Conservation (phyloP, 805 yeast species). For the Candida xiaguanensis region DNA sequence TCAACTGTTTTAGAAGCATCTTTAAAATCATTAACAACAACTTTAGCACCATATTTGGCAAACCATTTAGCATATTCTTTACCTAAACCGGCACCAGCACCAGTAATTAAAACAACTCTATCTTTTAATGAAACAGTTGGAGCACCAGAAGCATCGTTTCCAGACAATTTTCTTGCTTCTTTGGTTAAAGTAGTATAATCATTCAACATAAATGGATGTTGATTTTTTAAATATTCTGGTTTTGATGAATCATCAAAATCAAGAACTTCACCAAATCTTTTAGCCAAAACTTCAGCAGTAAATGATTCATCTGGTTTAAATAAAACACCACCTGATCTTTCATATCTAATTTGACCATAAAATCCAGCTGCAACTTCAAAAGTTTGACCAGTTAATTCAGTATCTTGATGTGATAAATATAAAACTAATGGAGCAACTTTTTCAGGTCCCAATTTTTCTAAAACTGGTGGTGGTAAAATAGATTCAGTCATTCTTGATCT, state of each 20-base stretch:
- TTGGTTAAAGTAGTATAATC: slow-evolving; percentile 64
- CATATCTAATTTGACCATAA: slow-evolving; percentile 91
- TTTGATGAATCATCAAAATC: slow-evolving; percentile 59
- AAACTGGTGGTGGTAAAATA: slow-evolving; percentile 78
- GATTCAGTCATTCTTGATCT: slow-evolving; percentile 95
- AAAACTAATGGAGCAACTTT: slow-evolving; percentile 90
- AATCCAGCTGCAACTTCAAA: slow-evolving; percentile 95
- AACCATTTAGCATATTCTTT: slow-evolving; percentile 80
- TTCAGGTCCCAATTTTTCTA: slow-evolving; percentile 78
- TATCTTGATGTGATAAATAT: slow-evolving; percentile 65
- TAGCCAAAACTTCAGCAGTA: slow-evolving; percentile 81
- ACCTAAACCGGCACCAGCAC: slow-evolving; percentile 95
- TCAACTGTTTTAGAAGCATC: slow-evolving; percentile 72
- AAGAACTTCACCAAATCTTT: slow-evolving; percentile 58
- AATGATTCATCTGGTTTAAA: slow-evolving; percentile 74
- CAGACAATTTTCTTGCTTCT: slow-evolving; percentile 47
- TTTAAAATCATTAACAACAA: slow-evolving; percentile 85
- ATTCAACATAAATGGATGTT: slow-evolving; percentile 69
- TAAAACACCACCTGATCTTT: slow-evolving; percentile 81
- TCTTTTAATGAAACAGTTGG: slow-evolving; percentile 58
- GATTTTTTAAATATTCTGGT: slow-evolving; percentile 45
- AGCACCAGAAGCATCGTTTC: slow-evolving; percentile 43
- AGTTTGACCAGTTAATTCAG: slow-evolving; percentile 64
- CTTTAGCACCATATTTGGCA: slow-evolving; percentile 91
- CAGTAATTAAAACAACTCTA: slow-evolving; percentile 88